Percentiles rank a stretch among this genome's conserved stretches.
Evolutionary conservation across 352 stramenopile species (phyloP).

Genomic region (Albugo laibachii): DNA sequence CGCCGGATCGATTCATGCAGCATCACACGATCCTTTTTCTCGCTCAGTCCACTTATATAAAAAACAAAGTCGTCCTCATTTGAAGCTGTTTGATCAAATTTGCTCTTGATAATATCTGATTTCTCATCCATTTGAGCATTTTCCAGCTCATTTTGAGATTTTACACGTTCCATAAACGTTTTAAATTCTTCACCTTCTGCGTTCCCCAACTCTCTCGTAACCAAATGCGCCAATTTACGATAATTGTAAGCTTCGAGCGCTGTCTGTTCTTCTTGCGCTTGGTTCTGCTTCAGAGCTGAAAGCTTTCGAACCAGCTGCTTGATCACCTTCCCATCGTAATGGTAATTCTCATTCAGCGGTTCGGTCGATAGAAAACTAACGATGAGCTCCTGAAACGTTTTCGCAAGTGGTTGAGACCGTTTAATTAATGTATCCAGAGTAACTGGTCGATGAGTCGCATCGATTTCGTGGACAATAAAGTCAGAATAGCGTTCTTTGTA

Average conservation of each 20-base stretch:
- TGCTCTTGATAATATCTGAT: not conserved
- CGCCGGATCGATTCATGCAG: slow-evolving; percentile 82
- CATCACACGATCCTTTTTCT: slow-evolving; percentile 75
- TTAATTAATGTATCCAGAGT: too few relatives aligned
- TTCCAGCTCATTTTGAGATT: slow-evolving; percentile 15
- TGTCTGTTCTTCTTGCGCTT: not conserved
- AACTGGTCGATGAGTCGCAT: too few relatives aligned
- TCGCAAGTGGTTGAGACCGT: slow-evolving; percentile 4
- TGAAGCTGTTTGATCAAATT: not conserved
- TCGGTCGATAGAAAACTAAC: not conserved
- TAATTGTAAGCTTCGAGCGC: slow-evolving; percentile 28
- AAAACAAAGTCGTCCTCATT: slow-evolving; percentile 30
- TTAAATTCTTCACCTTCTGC: slow-evolving; percentile 59
- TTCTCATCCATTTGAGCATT: not conserved
- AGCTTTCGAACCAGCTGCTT: not conserved
- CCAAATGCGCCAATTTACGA: slow-evolving; percentile 22
- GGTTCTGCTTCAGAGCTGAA: not conserved
- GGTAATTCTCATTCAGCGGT: not conserved
- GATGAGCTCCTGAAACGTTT: slow-evolving; percentile 9
- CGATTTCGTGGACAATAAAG: slow-evolving; percentile 68
- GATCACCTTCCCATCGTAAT: not conserved
- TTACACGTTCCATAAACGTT: slow-evolving; percentile 42
- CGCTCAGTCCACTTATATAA: slow-evolving; percentile 51
- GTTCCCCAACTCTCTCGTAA: slow-evolving; percentile 27
- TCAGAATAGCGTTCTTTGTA: slow-evolving; percentile 73